Evolutionary conservation across 495 filamentous ascomycete genomes (phyloP), one percentile per base, ranked within the genome.

Genomic region (Aspergillus haitiensis): DNA sequence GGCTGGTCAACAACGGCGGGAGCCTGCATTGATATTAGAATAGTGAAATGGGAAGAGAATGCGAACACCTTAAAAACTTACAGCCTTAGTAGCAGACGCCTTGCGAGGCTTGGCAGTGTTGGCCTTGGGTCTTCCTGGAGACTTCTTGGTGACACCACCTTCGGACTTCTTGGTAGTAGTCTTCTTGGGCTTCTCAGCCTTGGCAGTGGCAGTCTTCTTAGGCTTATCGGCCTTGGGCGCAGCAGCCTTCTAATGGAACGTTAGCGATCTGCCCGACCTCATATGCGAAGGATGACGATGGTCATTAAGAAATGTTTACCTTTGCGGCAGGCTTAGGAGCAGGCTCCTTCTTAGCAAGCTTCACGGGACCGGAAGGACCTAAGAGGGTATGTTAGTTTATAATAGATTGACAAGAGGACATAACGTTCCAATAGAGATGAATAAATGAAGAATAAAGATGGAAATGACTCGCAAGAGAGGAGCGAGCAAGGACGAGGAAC

Each of bases 321-420:
- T 83, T 75, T 74, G 76, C 71, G 79, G 77, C 81, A 42, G 84
- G 73, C 74, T 87, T 83, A 58, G 74, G 62, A 54, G 78, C 70
- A 54, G 78, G 67, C 52, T 81, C 82, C 82, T 96, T 95, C 86
- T 95, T 96, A 33, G 88, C 90, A 46, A 99, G 88, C 87, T 99
- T 99, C 77, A 96, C 91, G 62, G 91, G 89, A 44, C 94, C 94
- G 48, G 94, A 98, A 55, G 90, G 81, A 64, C 93, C 92, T 95
- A 55, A 57, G 33, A 32, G 34, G 42, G 70, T 64, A 71, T 50
- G 73, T 87, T 65, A 85, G 77, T 63, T 32, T 1, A 27, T 27
- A 27, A 27, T 27, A 27, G 21, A 27, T 27, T 27, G 21, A 27
- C 3, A 27, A 27, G 21, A 27, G 21, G 21, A 45, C 42, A 55